Evolutionary conservation across 768 basidiomycete species (phyloP).

Genomic region (Tephrocybe sp.): DNA sequence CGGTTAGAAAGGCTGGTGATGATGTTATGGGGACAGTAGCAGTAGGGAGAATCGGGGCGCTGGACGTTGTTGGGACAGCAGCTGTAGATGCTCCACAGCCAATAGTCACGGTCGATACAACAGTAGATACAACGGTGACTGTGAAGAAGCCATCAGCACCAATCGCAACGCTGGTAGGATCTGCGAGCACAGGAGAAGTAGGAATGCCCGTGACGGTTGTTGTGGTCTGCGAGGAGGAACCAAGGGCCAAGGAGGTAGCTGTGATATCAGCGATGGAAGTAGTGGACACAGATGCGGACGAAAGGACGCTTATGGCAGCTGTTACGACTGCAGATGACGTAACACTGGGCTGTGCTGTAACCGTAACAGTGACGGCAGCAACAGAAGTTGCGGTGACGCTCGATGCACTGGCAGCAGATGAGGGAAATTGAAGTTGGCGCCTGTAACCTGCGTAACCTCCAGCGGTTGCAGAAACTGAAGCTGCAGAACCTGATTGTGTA

Average conservation of each 20-base stretch:
- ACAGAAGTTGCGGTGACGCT: slow-evolving; percentile 8
- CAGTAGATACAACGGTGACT: slow-evolving; percentile 31
- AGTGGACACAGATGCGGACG: neutral
- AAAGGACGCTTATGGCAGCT: neutral
- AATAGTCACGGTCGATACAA: slow-evolving; percentile 23
- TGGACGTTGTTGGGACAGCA: slow-evolving; percentile 11
- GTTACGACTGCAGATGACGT: no score
- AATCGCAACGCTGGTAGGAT: slow-evolving; percentile 22
- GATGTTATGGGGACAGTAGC: neutral
- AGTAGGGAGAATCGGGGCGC: slow-evolving; percentile 2
- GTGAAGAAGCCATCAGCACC: slow-evolving; percentile 34
- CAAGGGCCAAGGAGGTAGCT: slow-evolving; percentile 24
- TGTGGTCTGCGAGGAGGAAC: no score
- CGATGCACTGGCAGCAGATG: slow-evolving; percentile 6
- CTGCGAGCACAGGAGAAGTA: neutral
- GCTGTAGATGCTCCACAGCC: slow-evolving; percentile 18
- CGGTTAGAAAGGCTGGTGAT: neutral
- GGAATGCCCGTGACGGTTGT: neutral
- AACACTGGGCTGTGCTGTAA: no score
- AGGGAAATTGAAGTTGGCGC: slow-evolving; percentile 14
- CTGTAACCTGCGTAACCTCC: slow-evolving; percentile 17
- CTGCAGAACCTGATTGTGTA: neutral
- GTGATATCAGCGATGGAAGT: slow-evolving; percentile 9
- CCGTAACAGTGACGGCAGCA: no score
- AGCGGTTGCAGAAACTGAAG: slow-evolving; percentile 4